Evolutionary conservation across 768 basidiomycete species (phyloP).

Genomic region (Mrakia gelida): DNA sequence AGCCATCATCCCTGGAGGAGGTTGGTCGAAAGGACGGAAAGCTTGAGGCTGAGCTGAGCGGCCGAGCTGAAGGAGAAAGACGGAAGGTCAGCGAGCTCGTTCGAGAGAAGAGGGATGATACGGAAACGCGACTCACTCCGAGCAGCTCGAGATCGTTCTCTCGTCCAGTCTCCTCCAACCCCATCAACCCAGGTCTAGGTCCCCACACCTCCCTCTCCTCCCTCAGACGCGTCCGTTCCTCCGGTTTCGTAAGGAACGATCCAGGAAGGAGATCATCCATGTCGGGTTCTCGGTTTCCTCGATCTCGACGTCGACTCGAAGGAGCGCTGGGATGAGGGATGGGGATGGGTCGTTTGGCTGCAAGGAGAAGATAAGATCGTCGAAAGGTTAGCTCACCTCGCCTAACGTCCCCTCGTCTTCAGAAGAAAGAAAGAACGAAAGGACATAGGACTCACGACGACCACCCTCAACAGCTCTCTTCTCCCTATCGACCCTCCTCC

Average conservation of each 20-base stretch:
- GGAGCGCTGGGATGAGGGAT: slow-evolving; percentile 2
- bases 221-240: slow-evolving; percentile 19
- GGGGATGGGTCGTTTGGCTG: slow-evolving; percentile 31
- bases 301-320: not conserved
- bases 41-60: slow-evolving; percentile 1
- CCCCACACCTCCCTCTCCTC: slow-evolving; percentile 32
- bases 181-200: slow-evolving; percentile 26
- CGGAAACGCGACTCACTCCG: slow-evolving; percentile 15
- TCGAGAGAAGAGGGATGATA: not conserved
- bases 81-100: not conserved
- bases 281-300: slow-evolving; percentile 2
- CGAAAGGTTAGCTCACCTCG: not conserved
- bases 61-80: slow-evolving; percentile 1
- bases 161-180: slow-evolving; percentile 18
- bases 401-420: too few species aligned
- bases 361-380: not conserved
- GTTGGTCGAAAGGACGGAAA: slow-evolving; percentile 22
- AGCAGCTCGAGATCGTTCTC: slow-evolving; percentile 29
- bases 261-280: slow-evolving; percentile 30
- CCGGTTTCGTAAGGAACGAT: slow-evolving; percentile 21
- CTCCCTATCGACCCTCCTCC: slow-evolving; percentile 78
- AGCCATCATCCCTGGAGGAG: slow-evolving; percentile 16
- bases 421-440: not conserved
- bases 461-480: slow-evolving; percentile 70
- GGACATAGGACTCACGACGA: slow-evolving; percentile 51